phyloP scores from a whole-genome alignment of 2,329 filamentous ascomycete species.

The Colletotrichum gloeosporioides region DNA sequence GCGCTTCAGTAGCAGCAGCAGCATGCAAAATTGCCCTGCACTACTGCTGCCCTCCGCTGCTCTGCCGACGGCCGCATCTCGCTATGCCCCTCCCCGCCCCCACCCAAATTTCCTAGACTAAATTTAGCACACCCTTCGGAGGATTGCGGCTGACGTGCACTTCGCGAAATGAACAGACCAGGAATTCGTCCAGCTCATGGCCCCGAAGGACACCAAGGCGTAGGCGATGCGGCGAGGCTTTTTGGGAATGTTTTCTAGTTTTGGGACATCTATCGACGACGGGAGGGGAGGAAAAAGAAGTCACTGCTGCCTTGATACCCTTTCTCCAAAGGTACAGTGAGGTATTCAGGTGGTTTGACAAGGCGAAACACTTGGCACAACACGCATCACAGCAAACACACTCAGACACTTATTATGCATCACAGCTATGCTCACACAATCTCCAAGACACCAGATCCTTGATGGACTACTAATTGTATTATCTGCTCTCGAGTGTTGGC shows the following conservation, averaged over 20 bases:
- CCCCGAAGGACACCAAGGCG: conserved; percentile 19
- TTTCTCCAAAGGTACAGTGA: conserved; percentile 14
- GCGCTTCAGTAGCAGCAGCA: neutral
- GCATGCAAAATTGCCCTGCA: neutral
- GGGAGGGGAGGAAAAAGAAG: conserved; percentile 4
- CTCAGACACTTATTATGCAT: neutral
- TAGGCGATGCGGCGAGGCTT: neutral
- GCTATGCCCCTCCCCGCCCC: neutral
- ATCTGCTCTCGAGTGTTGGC: neutral
- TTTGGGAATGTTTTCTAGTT: neutral
- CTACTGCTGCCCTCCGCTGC: neutral
- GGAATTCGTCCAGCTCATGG: conserved; percentile 25
- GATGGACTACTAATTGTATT: neutral
- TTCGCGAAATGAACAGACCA: conserved; percentile 14
- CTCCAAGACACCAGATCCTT: neutral
- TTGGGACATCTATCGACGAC: neutral
- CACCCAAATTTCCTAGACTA: neutral
- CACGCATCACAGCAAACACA: neutral
- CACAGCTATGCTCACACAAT: neutral
- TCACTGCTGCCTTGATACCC: conserved; percentile 20
- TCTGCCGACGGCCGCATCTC: neutral
- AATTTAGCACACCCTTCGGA: neutral
- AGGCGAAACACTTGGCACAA: neutral
- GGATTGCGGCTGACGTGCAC: conserved; percentile 7
- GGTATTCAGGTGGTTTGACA: neutral